Evolutionary conservation across 1,139 yeast genomes (phyloP), one percentile per base, ranked within the genome.

Genomic region (Candida sp.): DNA sequence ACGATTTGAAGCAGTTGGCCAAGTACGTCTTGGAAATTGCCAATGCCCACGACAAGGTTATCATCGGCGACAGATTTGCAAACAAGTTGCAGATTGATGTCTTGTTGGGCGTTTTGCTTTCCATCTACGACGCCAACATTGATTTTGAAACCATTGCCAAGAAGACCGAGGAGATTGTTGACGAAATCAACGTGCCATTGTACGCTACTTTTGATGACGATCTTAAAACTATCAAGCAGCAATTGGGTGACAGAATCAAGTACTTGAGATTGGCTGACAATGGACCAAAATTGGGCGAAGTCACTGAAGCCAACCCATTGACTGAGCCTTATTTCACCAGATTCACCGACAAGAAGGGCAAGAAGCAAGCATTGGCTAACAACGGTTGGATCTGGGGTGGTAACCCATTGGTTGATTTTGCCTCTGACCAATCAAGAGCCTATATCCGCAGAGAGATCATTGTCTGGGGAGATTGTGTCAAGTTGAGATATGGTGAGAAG

Each of bases 351-450:
- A 73, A 78, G 44, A 73, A 79, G 44, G 93, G 91, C 3, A 76
- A 79, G 44, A 70, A 77, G 1, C 85, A 84, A 73, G 90, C 93
- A 1, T 73, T 94, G 54, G 98, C 97, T 5, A 94, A 94, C 65
- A 94, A 94, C 63, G 99, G 99, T 42, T 94, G 98, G 98, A 92
- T 94, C 51, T 94, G 99, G 99, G 94, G 92, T 49, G 98, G 97
- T 11, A 88, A 93, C 59, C 98, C 98, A 2, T 70, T 93, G 54
- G 87, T 91, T 5, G 98, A 94, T 67, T 94, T 93, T 78, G 99
- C 98, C 0, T 89, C 97, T 1, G 70, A 78, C 33, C 61, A 85
- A 52, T 85, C 96, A 8, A 87, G 84, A 62, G 94, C 96, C 2
- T 94, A 94, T 63, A 72, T 94, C 50, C 80, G 96, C 51, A 83